Evolutionary conservation across 2,329 filamentous ascomycete species (phyloP), one percentile per base, ranked within the genome.

Genomic region (Ceratocystis albifundus): DNA sequence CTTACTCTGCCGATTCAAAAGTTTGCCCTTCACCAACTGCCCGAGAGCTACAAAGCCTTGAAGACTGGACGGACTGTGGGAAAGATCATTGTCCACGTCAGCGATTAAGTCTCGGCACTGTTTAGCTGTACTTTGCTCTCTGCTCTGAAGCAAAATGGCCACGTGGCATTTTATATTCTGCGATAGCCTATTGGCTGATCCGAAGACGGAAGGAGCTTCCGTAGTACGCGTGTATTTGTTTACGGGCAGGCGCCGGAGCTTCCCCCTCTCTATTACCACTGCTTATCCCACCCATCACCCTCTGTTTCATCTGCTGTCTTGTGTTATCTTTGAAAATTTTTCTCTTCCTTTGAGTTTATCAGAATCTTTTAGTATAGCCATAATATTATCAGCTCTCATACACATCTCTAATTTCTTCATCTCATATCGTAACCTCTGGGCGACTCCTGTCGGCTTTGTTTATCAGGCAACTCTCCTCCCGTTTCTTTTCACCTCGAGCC

Each of bases 51-150:
- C 74, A 78, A 80, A 72, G 81, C 78, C 69, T 71, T 88, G 70
- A 84, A 83, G 75, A 81, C 79, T 2, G 82, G 82, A 0, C 78
- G 82, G n/a, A 77, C 80, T 3, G 80, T 75, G 64, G 86, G 86
- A 0, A 88, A 88, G 76, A 75, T 88, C 70, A 76, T 88, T 46
- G 70, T 77, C 45, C 68, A 69, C n/a, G 69, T 71, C n/a, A 59
- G 66, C 28, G 69, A 71, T 30, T 64, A 64, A 32, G 25, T 28
- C 25, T 22, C 17, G n/a, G 6, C n/a, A 3, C 53, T 17, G 20
- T 8, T 8, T 53, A n/a, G 2, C 3, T 53, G 6, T 25, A 12
- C 48, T 53, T n/a, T 53, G 10, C 2, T n/a, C 10, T 10, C 15
- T 36, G 32, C 10, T 10, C 15, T 36, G 32, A 36, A 25, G 10